Evolutionary conservation across 306 rosid genomes (phyloP), one percentile per base, ranked within the genome.

Genomic region (Inga oerstediana): DNA sequence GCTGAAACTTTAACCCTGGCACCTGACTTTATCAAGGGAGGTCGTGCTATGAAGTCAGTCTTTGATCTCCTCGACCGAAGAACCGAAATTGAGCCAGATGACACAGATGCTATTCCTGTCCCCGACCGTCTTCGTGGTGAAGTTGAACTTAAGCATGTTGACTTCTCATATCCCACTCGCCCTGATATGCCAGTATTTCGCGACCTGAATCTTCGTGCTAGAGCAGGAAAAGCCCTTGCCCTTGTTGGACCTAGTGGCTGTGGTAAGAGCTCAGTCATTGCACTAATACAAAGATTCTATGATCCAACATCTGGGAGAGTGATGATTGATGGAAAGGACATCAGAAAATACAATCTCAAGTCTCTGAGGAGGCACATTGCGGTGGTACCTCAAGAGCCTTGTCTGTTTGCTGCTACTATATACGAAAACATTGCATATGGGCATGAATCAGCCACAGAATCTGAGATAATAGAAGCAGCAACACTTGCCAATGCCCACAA

Each of bases 241-340:
- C 97, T 96, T 76, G 99, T 96, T 65, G 99, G 99, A 74, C 97
- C 99, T 65, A 96, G 99, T 73, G 99, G 99, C 49, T 96, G 98
- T 75, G 99, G 99, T 20, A 96, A 96, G 90, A 96, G 99, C 88
- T 96, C 99, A 39, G 94, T 96, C 67, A 88, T 96, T 84, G 83
- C 97, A 37, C 87, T 96, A 78, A 70, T 94, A 83, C 99, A 92
- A 52, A 79, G 99, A 64, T 96, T 96, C 86, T 96, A 96, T 49
- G 99, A 96, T 85, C 98, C 99, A 56, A 79, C 98, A 16, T 94
- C 99, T 4, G 99, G 99, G 20, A 79, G 98, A 58, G 88, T 96
- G 51, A 87, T 89, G 89, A 86, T 96, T 75, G 98, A 96, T 82
- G 99, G 99, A 41, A 93, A 92, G 73, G 99, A 96, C 82, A 96